Conservation (phyloP, 192 early-diverging fungal species). For the Pilobolus umbonatus region DNA sequence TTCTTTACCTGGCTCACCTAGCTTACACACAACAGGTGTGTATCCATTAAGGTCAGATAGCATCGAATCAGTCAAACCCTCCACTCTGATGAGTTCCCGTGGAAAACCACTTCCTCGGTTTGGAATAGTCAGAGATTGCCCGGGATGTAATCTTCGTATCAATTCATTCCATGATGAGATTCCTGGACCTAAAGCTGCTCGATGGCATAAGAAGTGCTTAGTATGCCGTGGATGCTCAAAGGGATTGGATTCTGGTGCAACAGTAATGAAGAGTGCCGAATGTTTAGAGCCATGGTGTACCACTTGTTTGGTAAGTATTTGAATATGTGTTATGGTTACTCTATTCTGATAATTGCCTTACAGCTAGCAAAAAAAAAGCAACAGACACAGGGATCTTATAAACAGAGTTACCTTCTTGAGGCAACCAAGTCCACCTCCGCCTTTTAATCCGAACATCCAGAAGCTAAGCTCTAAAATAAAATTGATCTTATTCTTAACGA, state of each 20-base stretch:
- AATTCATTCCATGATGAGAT: slow-evolving; percentile 26
- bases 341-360: too few relatives aligned
- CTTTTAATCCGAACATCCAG: background rate
- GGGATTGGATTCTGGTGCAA: slow-evolving; percentile 28
- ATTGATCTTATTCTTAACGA: too few relatives aligned
- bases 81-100: slow-evolving; percentile 19
- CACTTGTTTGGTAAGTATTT: slow-evolving; percentile 22
- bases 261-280: slow-evolving; percentile 5
- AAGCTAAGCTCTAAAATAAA: background rate
- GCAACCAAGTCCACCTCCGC: background rate
- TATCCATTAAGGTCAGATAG: background rate
- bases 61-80: slow-evolving; percentile 11
- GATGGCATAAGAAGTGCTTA: slow-evolving; percentile 31
- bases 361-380: too few relatives aligned
- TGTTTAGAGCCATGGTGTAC: slow-evolving; percentile 18
- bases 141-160: slow-evolving; percentile 22
- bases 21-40: background rate
- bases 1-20: too few relatives aligned
- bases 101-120: slow-evolving; percentile 23
- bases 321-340: too few relatives aligned
- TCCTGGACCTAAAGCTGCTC: slow-evolving; percentile 24
- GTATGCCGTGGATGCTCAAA: slow-evolving; percentile 22
- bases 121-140: slow-evolving; percentile 19
- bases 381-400: too few relatives aligned
- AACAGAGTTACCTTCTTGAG: too few relatives aligned